Evolutionary conservation across 2,329 filamentous ascomycete species (phyloP).

Genomic region (Venturia effusa): DNA sequence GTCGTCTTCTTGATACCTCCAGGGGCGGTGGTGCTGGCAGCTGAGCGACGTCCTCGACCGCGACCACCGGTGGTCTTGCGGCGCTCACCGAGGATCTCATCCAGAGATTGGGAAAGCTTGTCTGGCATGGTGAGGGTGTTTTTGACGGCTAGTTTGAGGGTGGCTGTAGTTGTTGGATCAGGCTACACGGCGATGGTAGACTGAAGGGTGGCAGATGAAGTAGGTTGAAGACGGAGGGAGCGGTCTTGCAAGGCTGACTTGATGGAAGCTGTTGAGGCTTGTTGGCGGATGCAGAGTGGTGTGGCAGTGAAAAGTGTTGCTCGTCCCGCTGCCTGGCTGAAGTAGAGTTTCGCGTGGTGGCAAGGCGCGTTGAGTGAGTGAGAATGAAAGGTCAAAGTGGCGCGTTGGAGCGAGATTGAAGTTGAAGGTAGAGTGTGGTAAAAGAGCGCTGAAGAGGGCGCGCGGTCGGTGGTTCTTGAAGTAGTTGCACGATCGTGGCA

Average conservation of each 20-base stretch:
- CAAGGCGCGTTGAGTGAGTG: neutral
- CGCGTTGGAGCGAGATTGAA: neutral
- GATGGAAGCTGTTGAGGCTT: neutral
- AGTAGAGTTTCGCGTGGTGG: neutral
- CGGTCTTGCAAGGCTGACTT: constrained; percentile 2
- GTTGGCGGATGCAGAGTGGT: neutral
- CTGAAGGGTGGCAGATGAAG: constrained; percentile 14
- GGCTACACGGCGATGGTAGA: constrained; percentile 12
- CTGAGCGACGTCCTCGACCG: constrained; percentile 32
- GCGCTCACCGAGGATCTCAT: constrained; percentile 85
- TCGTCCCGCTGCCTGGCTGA: neutral
- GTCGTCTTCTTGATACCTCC: constrained; percentile 74
- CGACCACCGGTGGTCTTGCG: constrained; percentile 42
- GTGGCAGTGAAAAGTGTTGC: neutral
- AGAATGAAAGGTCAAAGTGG: neutral
- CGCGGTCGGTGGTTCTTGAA: neutral
- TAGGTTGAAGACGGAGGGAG: constrained; percentile 2
- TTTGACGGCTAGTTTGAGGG: neutral
- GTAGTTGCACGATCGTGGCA: neutral
- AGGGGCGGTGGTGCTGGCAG: constrained; percentile 52
- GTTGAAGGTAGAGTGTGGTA: neutral
- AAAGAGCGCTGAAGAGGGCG: neutral
- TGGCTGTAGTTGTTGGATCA: constrained; percentile 17
- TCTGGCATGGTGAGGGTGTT: constrained; percentile 19
- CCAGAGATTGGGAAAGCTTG: constrained; percentile 94